phyloP scores from a whole-genome alignment of 2,329 filamentous ascomycete genomes.

The Aspergillus jensenii region DNA sequence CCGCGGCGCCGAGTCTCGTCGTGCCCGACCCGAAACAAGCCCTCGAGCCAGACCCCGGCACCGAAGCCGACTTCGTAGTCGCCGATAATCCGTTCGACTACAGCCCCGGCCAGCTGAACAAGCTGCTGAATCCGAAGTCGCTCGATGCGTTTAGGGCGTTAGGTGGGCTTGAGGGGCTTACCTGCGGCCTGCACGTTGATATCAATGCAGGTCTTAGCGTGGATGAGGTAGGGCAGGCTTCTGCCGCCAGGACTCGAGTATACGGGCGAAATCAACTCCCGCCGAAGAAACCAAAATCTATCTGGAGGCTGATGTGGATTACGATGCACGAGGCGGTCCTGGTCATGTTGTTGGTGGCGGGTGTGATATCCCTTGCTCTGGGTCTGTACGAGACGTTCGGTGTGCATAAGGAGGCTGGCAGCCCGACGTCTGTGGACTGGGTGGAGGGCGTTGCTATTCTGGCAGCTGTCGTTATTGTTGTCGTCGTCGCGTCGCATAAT shows the following conservation, averaged over 20 bases:
- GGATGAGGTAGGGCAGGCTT: conserved; percentile 64
- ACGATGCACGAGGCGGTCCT: no score
- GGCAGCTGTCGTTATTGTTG: conserved; percentile 72
- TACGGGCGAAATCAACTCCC: conserved; percentile 43
- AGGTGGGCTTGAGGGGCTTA: conserved; percentile 70
- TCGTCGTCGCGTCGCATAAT: conserved; percentile 73
- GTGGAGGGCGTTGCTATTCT: conserved; percentile 80
- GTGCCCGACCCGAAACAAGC: no score
- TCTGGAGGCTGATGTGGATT: no score
- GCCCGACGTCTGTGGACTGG: conserved; percentile 66
- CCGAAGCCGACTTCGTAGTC: no score
- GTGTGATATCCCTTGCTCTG: conserved; percentile 70
- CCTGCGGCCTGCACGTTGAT: conserved; percentile 70
- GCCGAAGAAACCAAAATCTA: conserved; percentile 46
- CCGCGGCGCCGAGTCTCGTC: no score
- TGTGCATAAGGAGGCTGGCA: conserved; percentile 55
- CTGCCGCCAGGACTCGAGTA: conserved; percentile 38
- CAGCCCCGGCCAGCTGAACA: conserved; percentile 67
- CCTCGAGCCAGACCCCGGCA: no score
- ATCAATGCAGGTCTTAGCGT: conserved; percentile 64
- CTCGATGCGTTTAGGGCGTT: conserved; percentile 72
- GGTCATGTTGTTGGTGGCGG: conserved; percentile 45
- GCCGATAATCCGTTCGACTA: no score
- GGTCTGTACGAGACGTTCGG: conserved; percentile 63
- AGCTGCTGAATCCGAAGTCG: conserved; percentile 78